Conservation (phyloP, 768 basidiomycete species). For the Candolleomyces efflorescens region DNA sequence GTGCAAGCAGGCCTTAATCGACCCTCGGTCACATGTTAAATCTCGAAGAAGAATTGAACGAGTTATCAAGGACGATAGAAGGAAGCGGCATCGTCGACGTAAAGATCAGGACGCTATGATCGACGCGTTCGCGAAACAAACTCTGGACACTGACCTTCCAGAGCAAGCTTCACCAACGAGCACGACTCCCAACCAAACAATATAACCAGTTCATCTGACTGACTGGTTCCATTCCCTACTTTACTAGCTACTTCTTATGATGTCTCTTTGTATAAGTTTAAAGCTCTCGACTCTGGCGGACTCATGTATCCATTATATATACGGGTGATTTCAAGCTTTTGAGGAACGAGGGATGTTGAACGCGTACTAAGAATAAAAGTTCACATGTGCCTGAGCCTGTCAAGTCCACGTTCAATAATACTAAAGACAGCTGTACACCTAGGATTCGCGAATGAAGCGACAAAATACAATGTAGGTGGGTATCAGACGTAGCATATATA, state of each 20-base stretch:
- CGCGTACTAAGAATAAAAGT: not conserved
- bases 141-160: constrained; percentile 25
- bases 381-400: not conserved
- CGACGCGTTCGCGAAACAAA: constrained; percentile 67
- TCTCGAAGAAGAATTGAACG: constrained; percentile 69
- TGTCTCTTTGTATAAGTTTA: not conserved
- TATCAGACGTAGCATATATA: not conserved
- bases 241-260: not conserved
- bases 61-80: constrained; percentile 81
- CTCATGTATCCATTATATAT: constrained; percentile 1
- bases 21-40: constrained; percentile 64
- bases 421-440: not conserved
- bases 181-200: not conserved
- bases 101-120: constrained; percentile 83
- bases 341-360: not conserved
- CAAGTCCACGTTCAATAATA: not conserved
- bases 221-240: not conserved
- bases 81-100: constrained; percentile 74
- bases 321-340: not conserved
- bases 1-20: constrained; percentile 62
- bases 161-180: not conserved
- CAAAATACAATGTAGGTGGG: not conserved
- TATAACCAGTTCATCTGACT: not conserved
- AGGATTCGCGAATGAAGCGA: not conserved
- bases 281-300: not conserved